phyloP scores from a whole-genome alignment of 164 flowering plant species.

The Annona squamosa region DNA sequence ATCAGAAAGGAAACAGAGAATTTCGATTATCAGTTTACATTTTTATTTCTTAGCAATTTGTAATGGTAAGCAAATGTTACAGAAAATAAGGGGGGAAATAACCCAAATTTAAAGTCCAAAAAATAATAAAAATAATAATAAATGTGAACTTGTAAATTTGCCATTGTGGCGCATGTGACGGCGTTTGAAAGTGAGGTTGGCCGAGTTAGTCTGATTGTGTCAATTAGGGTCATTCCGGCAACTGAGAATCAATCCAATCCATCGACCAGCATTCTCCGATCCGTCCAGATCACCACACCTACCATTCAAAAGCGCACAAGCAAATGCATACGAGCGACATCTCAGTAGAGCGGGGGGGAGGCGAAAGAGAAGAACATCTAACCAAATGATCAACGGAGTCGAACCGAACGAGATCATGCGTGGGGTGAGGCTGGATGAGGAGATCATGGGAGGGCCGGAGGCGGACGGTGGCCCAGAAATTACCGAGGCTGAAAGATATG shows the following conservation, averaged over 20 bases:
- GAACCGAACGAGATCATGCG: constrained; percentile 74
- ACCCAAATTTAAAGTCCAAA: too few relatives aligned
- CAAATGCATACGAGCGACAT: not conserved
- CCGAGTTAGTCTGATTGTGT: not conserved
- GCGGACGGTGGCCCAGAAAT: constrained; percentile 75
- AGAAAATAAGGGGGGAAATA: too few relatives aligned
- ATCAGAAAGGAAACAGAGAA: too few relatives aligned
- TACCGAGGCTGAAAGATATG: constrained; percentile 64
- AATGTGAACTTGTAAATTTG: not conserved
- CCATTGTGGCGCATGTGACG: not conserved
- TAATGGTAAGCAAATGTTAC: too few relatives aligned
- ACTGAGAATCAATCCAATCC: not conserved
- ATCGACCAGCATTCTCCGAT: not conserved
- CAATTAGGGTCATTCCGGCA: too few relatives aligned
- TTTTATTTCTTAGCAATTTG: too few relatives aligned
- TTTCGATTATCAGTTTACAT: too few relatives aligned
- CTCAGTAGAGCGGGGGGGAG: not conserved
- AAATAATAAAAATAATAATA: too few relatives aligned
- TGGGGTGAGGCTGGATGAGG: constrained; percentile 67
- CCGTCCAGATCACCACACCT: not conserved
- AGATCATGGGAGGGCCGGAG: constrained; percentile 64
- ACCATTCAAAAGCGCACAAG: not conserved
- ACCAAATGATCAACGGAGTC: constrained; percentile 57
- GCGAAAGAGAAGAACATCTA: constrained; percentile 2
- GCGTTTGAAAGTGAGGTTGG: not conserved